Percentiles rank a stretch among this genome's conserved stretches.
These are phyloP conservation scores for Lipomyces sp. DNA, from an alignment of 805 yeast genomes.

Conservation along the genomic window DNA sequence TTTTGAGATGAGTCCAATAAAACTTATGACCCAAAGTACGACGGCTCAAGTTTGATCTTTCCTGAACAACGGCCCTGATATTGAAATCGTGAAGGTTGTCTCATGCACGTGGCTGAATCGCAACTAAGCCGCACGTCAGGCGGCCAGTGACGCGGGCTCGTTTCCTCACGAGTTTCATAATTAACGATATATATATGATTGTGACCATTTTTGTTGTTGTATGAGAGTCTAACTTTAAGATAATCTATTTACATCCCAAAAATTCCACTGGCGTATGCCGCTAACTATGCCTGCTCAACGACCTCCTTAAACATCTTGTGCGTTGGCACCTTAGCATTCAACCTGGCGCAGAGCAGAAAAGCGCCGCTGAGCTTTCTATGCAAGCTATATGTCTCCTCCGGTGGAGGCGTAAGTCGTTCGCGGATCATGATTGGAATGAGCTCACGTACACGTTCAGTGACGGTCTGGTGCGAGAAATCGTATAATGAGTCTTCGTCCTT, in stretches of 20 bases:
- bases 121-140: not conserved
- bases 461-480: slow-evolving; percentile 83
- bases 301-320: slow-evolving; percentile 74
- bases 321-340: slow-evolving; percentile 83
- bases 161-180: too few species aligned
- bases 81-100: not conserved
- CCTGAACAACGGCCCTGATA: too few species aligned
- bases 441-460: slow-evolving; percentile 88
- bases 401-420: slow-evolving; percentile 94
- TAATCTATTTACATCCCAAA: not conserved
- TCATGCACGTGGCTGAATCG: not conserved
- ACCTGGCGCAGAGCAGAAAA: slow-evolving; percentile 82
- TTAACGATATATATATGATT: too few species aligned
- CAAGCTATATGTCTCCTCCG: slow-evolving; percentile 96
- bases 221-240: not conserved
- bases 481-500: slow-evolving; percentile 56
- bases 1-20: not conserved
- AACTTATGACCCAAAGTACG: not conserved
- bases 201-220: too few species aligned
- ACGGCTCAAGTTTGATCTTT: too few species aligned
- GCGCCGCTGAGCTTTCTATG: slow-evolving; percentile 96
- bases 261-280: not conserved
- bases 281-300: slow-evolving; percentile 52
- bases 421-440: slow-evolving; percentile 88
- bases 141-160: not conserved